Evolutionary conservation across 2,329 filamentous ascomycete genomes (phyloP), one percentile per base, ranked within the genome.

Genomic region (Herpotrichia juniperi): DNA sequence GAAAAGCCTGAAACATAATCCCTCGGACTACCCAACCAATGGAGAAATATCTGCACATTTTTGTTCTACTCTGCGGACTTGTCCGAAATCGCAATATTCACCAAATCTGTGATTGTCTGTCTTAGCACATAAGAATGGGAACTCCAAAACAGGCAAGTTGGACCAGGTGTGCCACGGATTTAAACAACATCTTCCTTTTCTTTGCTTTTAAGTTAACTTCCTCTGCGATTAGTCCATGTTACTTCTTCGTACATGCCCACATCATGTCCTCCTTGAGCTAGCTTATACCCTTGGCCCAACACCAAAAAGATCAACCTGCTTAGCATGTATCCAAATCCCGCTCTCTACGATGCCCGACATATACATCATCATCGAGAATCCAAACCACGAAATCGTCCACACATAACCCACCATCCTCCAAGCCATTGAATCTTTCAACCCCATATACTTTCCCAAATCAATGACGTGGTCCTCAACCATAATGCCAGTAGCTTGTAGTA

Each of bases 391-490:
- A 12, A 62, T 46, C 0, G 53, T 59, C 66, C 66, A 71, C 0
- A 56, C 8, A 17, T 62, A 58, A 2, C 67, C 68, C 1, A 67
- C 24, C 0, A 53, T 5, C 0, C 62, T 53, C 67, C 67, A 69
- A 5, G 46, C 39, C 9, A 10, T 0, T 0, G 51, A 50, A 7
- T 66, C 58, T 8, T 30, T 53, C 2, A 61, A 31, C 2, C 68
- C 67, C 2, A 62, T 8, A 4, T 34, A 35, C 45, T 62, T 61
- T 0, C 61, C 67, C 6, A 65, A 32, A 5, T 56, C 60, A 14
- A 72, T 63, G 1, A 66, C 25, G 48, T 71, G 66, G 39, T 68
- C 67, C 40, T 72, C 67, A 10, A 66, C n/a, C 42, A 67, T 48
- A 12, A 72, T 71, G 4, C 62, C 51, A 0, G 53, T 46, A 0